These are phyloP conservation scores for Forsythia viridissima DNA, from an alignment of 257 asterid species.

Conservation along the genomic window DNA sequence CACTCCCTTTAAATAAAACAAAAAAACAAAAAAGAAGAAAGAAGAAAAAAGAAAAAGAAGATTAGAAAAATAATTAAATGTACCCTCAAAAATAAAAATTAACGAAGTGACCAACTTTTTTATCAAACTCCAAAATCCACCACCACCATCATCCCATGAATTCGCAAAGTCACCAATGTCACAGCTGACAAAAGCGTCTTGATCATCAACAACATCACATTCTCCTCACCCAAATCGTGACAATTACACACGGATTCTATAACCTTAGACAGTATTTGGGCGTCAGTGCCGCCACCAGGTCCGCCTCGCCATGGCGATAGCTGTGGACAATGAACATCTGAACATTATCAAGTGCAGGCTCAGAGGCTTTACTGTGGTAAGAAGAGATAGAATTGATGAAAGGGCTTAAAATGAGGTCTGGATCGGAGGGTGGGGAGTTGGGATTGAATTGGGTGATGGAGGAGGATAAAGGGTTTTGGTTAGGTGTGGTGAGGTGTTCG, in stretches of 20 bases:
- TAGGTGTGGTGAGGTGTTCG: conserved; percentile 63
- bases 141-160: too few species aligned
- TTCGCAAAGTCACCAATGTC: too few species aligned
- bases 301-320: conserved; percentile 83
- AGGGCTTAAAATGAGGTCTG: conserved; percentile 75
- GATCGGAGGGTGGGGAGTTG: conserved; percentile 56
- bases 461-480: conserved; percentile 39
- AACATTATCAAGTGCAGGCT: conserved; percentile 87
- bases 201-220: conserved; percentile 51
- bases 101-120: too few species aligned
- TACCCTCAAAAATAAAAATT: too few species aligned
- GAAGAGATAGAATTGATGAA: conserved; percentile 66
- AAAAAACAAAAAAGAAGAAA: too few species aligned
- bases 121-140: too few species aligned
- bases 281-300: conserved; percentile 72
- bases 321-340: conserved; percentile 89
- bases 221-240: conserved; percentile 82
- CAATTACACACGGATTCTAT: conserved; percentile 85
- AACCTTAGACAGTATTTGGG: conserved; percentile 64
- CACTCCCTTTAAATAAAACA: too few species aligned
- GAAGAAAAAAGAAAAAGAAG: too few species aligned
- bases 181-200: too few species aligned
- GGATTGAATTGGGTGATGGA: background rate
- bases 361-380: conserved; percentile 69
- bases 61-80: too few species aligned